Conservation (phyloP, 306 rosid species). For the Cucumis sativus region DNA sequence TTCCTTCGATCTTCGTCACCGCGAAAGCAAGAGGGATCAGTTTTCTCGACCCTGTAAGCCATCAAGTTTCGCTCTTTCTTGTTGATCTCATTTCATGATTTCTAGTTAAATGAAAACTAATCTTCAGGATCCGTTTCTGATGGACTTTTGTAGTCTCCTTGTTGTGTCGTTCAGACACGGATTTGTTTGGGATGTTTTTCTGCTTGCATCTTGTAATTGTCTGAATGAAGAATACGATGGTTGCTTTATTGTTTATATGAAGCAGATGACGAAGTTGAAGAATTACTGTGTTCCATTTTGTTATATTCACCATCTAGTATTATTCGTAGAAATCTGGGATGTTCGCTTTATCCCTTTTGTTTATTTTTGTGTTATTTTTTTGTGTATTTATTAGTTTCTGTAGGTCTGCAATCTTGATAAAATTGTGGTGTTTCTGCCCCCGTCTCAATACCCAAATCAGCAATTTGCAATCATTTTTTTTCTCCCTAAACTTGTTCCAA, state of each 20-base stretch:
- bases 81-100: neutral
- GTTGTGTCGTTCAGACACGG: neutral
- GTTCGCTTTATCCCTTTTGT: neutral
- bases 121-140: neutral
- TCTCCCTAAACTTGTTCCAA: neutral
- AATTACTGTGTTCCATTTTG: neutral
- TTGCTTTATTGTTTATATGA: neutral
- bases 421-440: neutral
- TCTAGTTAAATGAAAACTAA: neutral
- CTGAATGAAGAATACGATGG: neutral
- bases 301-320: neutral
- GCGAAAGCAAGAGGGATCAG: neutral
- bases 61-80: neutral
- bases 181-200: neutral
- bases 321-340: neutral
- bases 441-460: neutral
- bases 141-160: neutral
- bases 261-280: neutral
- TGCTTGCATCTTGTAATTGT: neutral
- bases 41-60: neutral
- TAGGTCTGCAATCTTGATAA: neutral
- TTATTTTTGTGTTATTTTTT: neutral
- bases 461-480: neutral
- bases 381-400: neutral
- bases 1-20: neutral